phyloP scores from a whole-genome alignment of 768 basidiomycete genomes.

The Candolleomyces eurysporus region DNA sequence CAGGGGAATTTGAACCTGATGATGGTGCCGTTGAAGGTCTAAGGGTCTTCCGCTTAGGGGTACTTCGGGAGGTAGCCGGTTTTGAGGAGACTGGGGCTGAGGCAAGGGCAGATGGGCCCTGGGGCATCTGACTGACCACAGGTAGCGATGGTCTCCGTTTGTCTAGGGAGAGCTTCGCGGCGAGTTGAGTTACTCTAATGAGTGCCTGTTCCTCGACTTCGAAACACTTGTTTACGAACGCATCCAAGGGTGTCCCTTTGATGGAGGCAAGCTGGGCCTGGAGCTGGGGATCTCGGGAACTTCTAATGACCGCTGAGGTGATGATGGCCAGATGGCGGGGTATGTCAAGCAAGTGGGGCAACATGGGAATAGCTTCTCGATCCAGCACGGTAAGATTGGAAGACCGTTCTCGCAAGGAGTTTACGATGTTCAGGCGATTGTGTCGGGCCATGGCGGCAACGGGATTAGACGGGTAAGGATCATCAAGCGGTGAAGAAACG shows the following conservation, averaged over 20 bases:
- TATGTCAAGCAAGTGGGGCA: conserved; percentile 75
- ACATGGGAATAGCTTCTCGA: conserved; percentile 67
- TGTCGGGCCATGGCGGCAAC: conserved; percentile 38
- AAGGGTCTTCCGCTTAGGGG: conserved; percentile 21
- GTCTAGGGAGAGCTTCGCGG: conserved; percentile 32
- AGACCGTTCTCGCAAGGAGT: conserved; percentile 57
- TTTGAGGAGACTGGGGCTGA: background rate
- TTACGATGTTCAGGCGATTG: conserved; percentile 52
- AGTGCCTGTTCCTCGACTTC: conserved; percentile 72
- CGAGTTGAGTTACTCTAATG: conserved; percentile 61
- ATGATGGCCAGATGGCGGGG: conserved; percentile 76
- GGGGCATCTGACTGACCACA: conserved; percentile 4
- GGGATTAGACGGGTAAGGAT: conserved; percentile 23
- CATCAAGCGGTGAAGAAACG: conserved; percentile 58
- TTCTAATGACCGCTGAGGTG: conserved; percentile 72
- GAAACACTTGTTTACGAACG: conserved; percentile 60
- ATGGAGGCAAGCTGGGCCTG: conserved; percentile 23
- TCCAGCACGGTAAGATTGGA: conserved; percentile 54
- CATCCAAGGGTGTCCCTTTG: conserved; percentile 44
- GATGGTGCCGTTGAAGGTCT: conserved; percentile 50
- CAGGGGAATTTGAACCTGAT: conserved; percentile 14
- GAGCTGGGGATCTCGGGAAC: conserved; percentile 44
- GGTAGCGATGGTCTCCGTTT: conserved; percentile 17
- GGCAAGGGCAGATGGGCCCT: background rate
- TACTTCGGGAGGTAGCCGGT: background rate